phyloP scores from a whole-genome alignment of 306 rosid genomes.

The Delonix regia region DNA sequence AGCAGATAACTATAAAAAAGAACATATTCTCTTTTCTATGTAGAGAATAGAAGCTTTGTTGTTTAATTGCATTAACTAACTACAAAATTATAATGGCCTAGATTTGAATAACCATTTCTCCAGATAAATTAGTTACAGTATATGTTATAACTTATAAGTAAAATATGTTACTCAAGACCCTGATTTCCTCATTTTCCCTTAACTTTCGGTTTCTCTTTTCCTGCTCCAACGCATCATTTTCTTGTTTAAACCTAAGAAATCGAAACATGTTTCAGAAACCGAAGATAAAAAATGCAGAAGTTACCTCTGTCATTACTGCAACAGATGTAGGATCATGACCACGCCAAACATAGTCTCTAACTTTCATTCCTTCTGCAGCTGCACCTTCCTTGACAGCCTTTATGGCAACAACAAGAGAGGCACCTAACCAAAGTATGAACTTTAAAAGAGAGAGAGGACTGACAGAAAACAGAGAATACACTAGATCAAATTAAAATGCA shows the following conservation, averaged over 20 bases:
- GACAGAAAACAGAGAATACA: constrained; percentile 28
- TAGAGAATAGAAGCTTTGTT: constrained; percentile 11
- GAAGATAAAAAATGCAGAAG: constrained; percentile 17
- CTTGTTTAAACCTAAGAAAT: constrained; percentile 8
- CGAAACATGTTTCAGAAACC: constrained; percentile 21
- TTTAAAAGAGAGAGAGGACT: constrained; percentile 15
- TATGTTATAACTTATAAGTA: not conserved
- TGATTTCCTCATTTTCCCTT: not conserved
- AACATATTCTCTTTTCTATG: constrained; percentile 23
- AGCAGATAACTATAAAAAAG: constrained; percentile 18
- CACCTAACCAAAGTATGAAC: constrained; percentile 57
- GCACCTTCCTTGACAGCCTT: constrained; percentile 99
- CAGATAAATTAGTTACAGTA: not conserved
- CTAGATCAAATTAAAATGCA: constrained; percentile 27
- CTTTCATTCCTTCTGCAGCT: constrained; percentile 90
- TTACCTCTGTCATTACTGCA: constrained; percentile 99
- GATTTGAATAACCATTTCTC: constrained; percentile 24
- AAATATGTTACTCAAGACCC: constrained; percentile 17
- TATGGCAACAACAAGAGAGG: constrained; percentile 95
- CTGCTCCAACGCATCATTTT: not conserved
- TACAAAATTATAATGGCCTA: constrained; percentile 13
- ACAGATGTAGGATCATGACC: constrained; percentile 99
- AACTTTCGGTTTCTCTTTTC: not conserved
- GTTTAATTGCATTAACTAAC: constrained; percentile 7
- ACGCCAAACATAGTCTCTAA: constrained; percentile 93